A percentile compares a stretch with the other conserved stretches of the same genome.
These are phyloP conservation scores for Penicillium daleae DNA, from an alignment of 495 filamentous ascomycete genomes.

Conservation along the genomic window DNA sequence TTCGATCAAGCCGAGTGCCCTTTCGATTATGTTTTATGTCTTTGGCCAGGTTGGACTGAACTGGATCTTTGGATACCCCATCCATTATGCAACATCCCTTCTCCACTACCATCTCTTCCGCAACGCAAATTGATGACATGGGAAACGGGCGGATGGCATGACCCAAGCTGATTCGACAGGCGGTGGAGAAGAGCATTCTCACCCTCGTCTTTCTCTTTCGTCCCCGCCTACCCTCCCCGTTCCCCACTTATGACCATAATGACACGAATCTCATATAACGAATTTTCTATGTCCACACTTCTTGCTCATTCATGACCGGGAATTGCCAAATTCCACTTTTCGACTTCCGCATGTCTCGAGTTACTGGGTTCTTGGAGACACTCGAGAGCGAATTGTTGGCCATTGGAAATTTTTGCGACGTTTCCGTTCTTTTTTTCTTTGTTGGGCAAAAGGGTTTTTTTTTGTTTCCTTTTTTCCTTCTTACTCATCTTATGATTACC, in stretches of 20 bases:
- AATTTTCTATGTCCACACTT: slow-evolving; percentile 35
- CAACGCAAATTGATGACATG: slow-evolving; percentile 2
- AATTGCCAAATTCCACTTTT: slow-evolving; percentile 19
- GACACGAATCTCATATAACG: slow-evolving; percentile 52
- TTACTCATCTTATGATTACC: slow-evolving; percentile 7
- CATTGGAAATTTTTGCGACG: slow-evolving; percentile 14
- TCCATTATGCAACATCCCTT: neutral
- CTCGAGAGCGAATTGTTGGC: slow-evolving; percentile 14
- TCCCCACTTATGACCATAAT: slow-evolving; percentile 51
- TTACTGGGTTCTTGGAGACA: slow-evolving; percentile 2
- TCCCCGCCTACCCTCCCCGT: slow-evolving; percentile 23
- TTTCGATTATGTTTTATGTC: neutral
- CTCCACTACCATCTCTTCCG: neutral
- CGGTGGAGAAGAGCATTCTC: neutral
- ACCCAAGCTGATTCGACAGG: neutral
- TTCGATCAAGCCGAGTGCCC: neutral
- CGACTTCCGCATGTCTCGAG: slow-evolving; percentile 7
- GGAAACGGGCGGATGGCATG: neutral
- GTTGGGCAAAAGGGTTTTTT: slow-evolving; percentile 7
- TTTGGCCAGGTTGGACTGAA: neutral
- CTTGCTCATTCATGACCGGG: slow-evolving; percentile 7
- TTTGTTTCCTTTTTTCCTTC: slow-evolving; percentile 22
- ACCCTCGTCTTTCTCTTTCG: slow-evolving; percentile 8
- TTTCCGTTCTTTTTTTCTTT: slow-evolving; percentile 10
- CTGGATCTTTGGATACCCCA: neutral